A percentile compares a stretch with the other conserved stretches of the same genome.
phyloP scores from a whole-genome alignment of 164 flowering plant species.

The Stephania yunnanensis region DNA sequence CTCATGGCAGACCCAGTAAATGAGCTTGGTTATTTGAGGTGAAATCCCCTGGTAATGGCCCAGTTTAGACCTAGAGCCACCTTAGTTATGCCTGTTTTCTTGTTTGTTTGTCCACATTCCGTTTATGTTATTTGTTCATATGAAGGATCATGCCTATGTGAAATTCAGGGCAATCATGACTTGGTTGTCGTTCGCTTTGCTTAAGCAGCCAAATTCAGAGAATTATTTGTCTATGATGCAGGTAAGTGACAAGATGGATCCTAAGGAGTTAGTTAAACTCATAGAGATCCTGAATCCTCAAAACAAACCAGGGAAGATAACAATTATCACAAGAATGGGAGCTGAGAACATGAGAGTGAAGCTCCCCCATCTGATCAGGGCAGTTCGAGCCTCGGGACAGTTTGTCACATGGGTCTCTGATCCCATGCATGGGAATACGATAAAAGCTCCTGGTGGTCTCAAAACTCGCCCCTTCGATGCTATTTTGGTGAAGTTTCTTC shows the following conservation, averaged over 20 bases:
- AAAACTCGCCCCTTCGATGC: conserved; percentile 92
- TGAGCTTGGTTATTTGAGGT: too few relatives aligned
- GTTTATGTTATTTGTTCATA: too few relatives aligned
- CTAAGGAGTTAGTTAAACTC: conserved; percentile 72
- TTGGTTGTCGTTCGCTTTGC: background rate
- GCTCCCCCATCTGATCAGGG: conserved; percentile 85
- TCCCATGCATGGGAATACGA: conserved; percentile 97
- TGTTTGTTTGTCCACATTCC: too few relatives aligned
- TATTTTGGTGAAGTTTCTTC: conserved; percentile 53
- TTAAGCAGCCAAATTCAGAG: background rate
- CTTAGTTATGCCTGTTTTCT: too few relatives aligned
- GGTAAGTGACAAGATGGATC: conserved; percentile 97
- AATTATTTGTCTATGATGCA: conserved; percentile 23
- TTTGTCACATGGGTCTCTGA: conserved; percentile 97
- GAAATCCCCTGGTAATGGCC: too few relatives aligned
- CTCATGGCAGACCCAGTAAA: too few relatives aligned
- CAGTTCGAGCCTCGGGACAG: conserved; percentile 76
- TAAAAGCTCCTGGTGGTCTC: conserved; percentile 93
- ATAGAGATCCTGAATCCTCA: conserved; percentile 74
- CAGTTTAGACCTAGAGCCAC: too few relatives aligned
- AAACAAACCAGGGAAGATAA: conserved; percentile 83
- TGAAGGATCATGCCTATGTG: background rate
- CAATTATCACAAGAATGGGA: conserved; percentile 80
- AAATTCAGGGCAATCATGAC: background rate
- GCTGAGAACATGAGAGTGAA: conserved; percentile 99